Evolutionary conservation across 2,329 filamentous ascomycete species (phyloP).

Genomic region (Exophiala sp.): DNA sequence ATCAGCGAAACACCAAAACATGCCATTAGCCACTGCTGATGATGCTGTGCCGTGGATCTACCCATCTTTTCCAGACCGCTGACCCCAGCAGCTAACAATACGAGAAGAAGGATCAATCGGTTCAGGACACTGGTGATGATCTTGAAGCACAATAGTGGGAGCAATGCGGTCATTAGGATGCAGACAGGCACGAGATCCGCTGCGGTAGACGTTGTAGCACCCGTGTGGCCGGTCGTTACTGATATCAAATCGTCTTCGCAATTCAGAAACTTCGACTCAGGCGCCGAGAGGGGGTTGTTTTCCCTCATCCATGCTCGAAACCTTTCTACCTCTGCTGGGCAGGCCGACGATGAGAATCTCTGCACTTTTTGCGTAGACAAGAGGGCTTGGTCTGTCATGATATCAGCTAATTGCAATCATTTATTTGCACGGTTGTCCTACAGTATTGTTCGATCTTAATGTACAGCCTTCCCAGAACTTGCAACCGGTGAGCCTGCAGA

Average conservation of each 20-base stretch:
- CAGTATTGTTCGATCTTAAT: conserved; percentile 61
- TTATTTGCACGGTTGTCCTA: conserved; percentile 35
- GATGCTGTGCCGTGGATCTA: conserved; percentile 12
- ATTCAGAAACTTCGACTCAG: conserved; percentile 53
- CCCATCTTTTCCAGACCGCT: conserved; percentile 20
- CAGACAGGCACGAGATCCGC: conserved; percentile 14
- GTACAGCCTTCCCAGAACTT: conserved; percentile 54
- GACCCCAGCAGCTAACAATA: conserved; percentile 19
- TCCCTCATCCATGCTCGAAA: conserved; percentile 55
- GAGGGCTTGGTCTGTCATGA: conserved; percentile 29
- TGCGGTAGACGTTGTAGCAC: neutral
- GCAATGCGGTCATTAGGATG: conserved; percentile 20
- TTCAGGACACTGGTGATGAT: conserved; percentile 23
- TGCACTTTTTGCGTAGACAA: conserved; percentile 26
- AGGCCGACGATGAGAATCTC: conserved; percentile 12
- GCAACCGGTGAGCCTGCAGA: conserved; percentile 52
- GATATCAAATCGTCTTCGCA: conserved; percentile 44
- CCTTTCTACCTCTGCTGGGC: conserved; percentile 29
- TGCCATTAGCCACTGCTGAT: conserved; percentile 22
- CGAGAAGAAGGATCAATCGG: conserved; percentile 23
- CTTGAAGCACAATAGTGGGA: conserved; percentile 26
- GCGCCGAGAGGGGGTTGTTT: conserved; percentile 47
- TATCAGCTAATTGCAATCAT: neutral
- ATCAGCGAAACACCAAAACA: conserved; percentile 24
- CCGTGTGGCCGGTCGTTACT: neutral